Conservation (phyloP, 495 filamentous ascomycete species). For the Cladorrhinum samala region DNA sequence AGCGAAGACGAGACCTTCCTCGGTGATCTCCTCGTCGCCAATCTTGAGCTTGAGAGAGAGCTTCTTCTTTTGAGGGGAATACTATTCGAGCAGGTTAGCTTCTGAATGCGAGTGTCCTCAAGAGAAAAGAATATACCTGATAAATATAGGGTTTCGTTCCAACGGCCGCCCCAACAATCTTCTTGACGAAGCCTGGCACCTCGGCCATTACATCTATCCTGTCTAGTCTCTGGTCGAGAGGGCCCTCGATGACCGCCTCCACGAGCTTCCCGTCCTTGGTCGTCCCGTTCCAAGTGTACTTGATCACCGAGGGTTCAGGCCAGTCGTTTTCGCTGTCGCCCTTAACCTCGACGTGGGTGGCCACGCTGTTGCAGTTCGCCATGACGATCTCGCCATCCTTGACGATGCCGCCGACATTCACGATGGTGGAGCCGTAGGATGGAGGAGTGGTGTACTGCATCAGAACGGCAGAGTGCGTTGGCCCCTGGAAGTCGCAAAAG, state of each 20-base stretch:
- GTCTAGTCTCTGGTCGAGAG: conserved; percentile 66
- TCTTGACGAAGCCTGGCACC: conserved; percentile 91
- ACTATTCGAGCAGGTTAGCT: too few species aligned
- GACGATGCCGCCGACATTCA: conserved; percentile 75
- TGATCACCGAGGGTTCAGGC: conserved; percentile 74
- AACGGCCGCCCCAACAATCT: conserved; percentile 74
- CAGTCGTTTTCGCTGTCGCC: conserved; percentile 75
- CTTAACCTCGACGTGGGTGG: conserved; percentile 59
- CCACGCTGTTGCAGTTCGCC: conserved; percentile 57
- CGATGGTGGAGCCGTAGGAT: conserved; percentile 83
- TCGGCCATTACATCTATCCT: conserved; percentile 94
- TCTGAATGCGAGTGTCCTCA: too few species aligned
- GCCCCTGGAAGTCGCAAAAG: conserved; percentile 85
- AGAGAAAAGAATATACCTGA: conserved; percentile 59
- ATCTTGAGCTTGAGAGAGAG: conserved; percentile 74
- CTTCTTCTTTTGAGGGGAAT: conserved; percentile 47
- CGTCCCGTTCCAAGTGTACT: conserved; percentile 73
- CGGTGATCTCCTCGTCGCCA: conserved; percentile 65
- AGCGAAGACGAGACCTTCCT: conserved; percentile 70
- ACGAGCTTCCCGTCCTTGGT: conserved; percentile 68
- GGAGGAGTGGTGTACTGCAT: conserved; percentile 97
- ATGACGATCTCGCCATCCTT: conserved; percentile 75
- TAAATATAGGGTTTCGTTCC: conserved; percentile 97
- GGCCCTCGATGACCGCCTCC: conserved; percentile 60
- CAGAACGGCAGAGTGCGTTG: conserved; percentile 76